Base-by-base conservation (phyloP, 805 yeast species). In the Candida sonorensis region DNA sequence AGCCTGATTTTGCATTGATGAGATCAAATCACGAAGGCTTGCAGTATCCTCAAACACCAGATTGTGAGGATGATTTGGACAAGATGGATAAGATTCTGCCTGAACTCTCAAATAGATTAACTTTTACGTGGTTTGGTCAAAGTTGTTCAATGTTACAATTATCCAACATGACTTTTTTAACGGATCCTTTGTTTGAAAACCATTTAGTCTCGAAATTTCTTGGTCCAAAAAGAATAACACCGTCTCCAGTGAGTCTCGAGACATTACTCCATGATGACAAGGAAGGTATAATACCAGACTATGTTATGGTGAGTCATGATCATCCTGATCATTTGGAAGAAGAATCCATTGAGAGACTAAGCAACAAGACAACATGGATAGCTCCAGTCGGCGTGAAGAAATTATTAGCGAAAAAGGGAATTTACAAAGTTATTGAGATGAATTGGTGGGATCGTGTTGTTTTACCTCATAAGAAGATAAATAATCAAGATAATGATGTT, bases 311-410 rank as follows among this genome's bases (percentile, higher is more conserved):
- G 0, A 81, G 94, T 2, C 97, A 90, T 53, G 88, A 90, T 51
- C 97, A 90, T 50, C 97, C 97, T 2, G 97, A 90, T 55, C 97
- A 90, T 59, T 59, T 90, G 27, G 97, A 90, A 47, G 62, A 70
- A 35, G 74, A 66, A 19, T 63, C 82, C 8, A 72, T 77, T 11
- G 50, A 58, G 24, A 45, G 61, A 30, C 58, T 80, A n/a, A 79
- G 82, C 10, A 78, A 83, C 42, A 42, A 56, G 4, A 64, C 81
- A 2, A 64, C 72, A 1, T 90, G 97, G 97, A 68, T 90, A 8
- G 95, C 88, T 1, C 97, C 97, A 0, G 47, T 71, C 13, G 97
- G 97, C 0, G 66, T 90, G 30, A 69, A 75, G 33, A 64, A 62
- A 44, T 75, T 66, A 34, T 61, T 90, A 45, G 71, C 67, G 1